phyloP scores from a whole-genome alignment of 2,329 filamentous ascomycete genomes.

The Fonsecaea multimorphosa region DNA sequence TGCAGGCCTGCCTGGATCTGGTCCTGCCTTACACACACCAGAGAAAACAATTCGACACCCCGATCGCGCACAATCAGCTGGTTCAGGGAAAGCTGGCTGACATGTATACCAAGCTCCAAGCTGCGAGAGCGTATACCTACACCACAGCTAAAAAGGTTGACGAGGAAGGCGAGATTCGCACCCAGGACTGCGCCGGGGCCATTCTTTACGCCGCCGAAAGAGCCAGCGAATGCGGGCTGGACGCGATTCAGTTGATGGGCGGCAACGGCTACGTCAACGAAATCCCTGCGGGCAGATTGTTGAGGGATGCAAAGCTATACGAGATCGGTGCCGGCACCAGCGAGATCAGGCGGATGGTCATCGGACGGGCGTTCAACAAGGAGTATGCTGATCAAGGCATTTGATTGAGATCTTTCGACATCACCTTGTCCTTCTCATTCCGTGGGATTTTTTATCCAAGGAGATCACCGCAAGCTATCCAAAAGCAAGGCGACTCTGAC shows the following conservation, averaged over 20 bases:
- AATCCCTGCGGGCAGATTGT: constrained; percentile 82
- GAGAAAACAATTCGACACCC: constrained; percentile 83
- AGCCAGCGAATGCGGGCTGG: constrained; percentile 83
- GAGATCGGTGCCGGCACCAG: constrained; percentile 97
- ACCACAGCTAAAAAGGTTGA: constrained; percentile 79
- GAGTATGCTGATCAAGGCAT: constrained; percentile 63
- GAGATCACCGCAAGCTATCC: constrained; percentile 22
- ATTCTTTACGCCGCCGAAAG: constrained; percentile 93
- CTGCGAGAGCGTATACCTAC: constrained; percentile 86
- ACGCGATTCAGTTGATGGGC: constrained; percentile 89
- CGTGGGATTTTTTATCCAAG: neutral
- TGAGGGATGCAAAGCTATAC: constrained; percentile 82
- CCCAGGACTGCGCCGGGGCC: constrained; percentile 91
- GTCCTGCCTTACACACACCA: constrained; percentile 87
- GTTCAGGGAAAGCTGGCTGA: constrained; percentile 92
- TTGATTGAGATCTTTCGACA: constrained; percentile 25
- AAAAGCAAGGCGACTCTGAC: constrained; percentile 40
- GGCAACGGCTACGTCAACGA: constrained; percentile 98
- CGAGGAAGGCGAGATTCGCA: constrained; percentile 73
- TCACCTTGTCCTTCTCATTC: neutral
- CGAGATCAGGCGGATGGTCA: constrained; percentile 91
- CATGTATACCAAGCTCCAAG: constrained; percentile 95
- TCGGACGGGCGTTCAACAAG: constrained; percentile 89
- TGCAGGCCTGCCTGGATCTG: constrained; percentile 89
- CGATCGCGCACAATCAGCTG: constrained; percentile 90